These are phyloP conservation scores for Fraxinus greggii DNA, from an alignment of 305 asterid species.

Conservation along the genomic window DNA sequence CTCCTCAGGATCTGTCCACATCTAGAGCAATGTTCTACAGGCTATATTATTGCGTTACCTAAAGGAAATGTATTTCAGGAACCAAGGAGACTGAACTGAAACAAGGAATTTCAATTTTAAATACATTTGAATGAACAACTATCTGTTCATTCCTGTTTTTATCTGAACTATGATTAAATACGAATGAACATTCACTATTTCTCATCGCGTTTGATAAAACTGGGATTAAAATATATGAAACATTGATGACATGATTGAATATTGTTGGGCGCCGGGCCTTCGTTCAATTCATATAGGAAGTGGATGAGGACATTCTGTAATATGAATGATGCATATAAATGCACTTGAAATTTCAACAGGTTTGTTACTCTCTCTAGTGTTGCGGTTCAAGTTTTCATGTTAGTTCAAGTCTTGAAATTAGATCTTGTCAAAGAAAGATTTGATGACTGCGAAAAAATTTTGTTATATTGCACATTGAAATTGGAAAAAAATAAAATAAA, in stretches of 20 bases:
- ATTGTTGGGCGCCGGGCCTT: background rate
- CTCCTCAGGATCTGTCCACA: background rate
- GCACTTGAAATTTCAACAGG: background rate
- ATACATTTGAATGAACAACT: background rate
- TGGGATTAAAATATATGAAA: background rate
- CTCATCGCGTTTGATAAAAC: background rate
- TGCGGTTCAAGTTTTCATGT: background rate
- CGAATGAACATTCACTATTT: background rate
- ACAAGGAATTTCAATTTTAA: background rate
- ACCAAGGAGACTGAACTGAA: background rate
- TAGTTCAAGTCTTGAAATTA: background rate
- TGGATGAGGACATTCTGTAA: background rate
- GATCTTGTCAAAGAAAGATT: background rate
- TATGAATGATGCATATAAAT: background rate
- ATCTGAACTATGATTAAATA: background rate
- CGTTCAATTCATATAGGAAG: background rate
- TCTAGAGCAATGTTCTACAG: background rate
- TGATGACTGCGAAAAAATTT: background rate
- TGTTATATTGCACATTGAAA: background rate
- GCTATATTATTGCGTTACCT: background rate
- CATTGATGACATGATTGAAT: background rate
- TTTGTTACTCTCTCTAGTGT: background rate
- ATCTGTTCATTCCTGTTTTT: background rate
- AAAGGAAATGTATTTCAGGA: background rate
- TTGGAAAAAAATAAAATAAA: background rate